Evolutionary conservation across 352 stramenopile species (phyloP).

Genomic region (Globisporangium sylvaticum): DNA sequence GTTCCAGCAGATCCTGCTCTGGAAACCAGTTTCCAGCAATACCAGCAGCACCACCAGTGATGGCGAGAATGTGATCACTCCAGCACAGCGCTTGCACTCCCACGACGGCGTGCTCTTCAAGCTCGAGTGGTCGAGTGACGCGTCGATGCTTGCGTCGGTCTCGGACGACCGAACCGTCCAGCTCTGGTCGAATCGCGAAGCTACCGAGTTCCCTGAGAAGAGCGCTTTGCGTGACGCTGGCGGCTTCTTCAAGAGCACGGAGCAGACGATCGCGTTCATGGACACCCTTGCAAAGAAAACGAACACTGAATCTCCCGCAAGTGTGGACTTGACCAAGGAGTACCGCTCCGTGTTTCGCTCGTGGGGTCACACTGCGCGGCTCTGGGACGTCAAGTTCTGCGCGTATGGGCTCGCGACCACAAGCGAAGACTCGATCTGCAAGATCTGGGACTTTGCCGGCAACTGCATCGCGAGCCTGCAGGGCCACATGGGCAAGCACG

Average conservation of each 20-base stretch:
- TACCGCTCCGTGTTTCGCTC: conserved; percentile 63
- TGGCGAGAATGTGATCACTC: conserved; percentile 20
- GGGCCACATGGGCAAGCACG: conserved; percentile 69
- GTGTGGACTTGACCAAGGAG: conserved; percentile 14
- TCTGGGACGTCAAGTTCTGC: conserved; percentile 85
- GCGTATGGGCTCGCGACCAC: conserved; percentile 39
- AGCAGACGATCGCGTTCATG: conserved; percentile 12
- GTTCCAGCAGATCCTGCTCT: conserved; percentile 85
- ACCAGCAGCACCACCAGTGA: conserved; percentile 6
- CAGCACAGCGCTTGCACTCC: conserved; percentile 61
- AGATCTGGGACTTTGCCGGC: conserved; percentile 61
- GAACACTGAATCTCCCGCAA: neutral
- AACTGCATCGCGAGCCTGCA: conserved; percentile 69
- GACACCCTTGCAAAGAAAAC: neutral
- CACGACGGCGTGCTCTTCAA: conserved; percentile 88
- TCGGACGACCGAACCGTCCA: conserved; percentile 85
- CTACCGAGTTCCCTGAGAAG: conserved; percentile 6
- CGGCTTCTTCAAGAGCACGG: conserved; percentile 16
- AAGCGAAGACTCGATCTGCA: conserved; percentile 78
- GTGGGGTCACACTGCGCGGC: conserved; percentile 78
- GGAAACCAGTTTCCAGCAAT: conserved; percentile 31
- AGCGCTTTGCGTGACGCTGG: neutral
- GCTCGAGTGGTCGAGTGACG: conserved; percentile 69
- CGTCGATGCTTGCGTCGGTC: conserved; percentile 65
- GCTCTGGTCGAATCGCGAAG: conserved; percentile 57